Base-by-base conservation (phyloP, 495 filamentous ascomycete species). In the Trichoderma reesei region DNA sequence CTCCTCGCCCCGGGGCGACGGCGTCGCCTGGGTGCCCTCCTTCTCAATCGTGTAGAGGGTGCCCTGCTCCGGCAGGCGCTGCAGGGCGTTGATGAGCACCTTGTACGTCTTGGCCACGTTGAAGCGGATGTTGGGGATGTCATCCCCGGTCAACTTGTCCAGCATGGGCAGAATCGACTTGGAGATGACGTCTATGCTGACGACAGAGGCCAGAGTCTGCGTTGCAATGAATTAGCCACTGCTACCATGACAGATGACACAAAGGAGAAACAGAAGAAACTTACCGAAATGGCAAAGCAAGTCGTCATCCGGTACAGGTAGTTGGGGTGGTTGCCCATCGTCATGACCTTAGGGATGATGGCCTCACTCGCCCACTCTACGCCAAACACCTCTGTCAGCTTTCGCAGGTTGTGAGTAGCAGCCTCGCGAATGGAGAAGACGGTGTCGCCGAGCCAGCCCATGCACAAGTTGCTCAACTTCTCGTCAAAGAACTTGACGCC, bases 251-350 rank as follows among this genome's bases (percentile, higher is more conserved):
- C 42, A 62, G 46, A 46, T 18, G 1, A 20, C 3, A 26, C 16
- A 7, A n/a, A 7, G 9, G 16, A 18, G 0, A n/a, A 44, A 5
- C 14, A 20, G 1, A 9, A 48, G 14, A 20, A 5, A 82, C 90
- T 79, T 85, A 98, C 94, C 66, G 93, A 91, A 69, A 98, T 91
- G 60, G 94, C 94, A 72, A 98, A 97, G 76, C 92, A 97, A 37
- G 94, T 98, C 13, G 94, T 98, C 94, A 98, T 98, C 68, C 94
- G 85, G 82, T 98, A 98, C 48, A 98, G 86, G 72, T 98, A 98
- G 76, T 98, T 98, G 33, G 94, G 91, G 72, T 98, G 95, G 64
- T 88, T 86, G 38, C 94, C 94, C 95, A 98, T 96, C 14, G 87
- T 89, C 86, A 96, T 94, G 67, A 98, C 94, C 78, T 96, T 96